Evolutionary conservation across 129 eudicot species (phyloP), one percentile per base, ranked within the genome.

Genomic region (Lactuca saligna): DNA sequence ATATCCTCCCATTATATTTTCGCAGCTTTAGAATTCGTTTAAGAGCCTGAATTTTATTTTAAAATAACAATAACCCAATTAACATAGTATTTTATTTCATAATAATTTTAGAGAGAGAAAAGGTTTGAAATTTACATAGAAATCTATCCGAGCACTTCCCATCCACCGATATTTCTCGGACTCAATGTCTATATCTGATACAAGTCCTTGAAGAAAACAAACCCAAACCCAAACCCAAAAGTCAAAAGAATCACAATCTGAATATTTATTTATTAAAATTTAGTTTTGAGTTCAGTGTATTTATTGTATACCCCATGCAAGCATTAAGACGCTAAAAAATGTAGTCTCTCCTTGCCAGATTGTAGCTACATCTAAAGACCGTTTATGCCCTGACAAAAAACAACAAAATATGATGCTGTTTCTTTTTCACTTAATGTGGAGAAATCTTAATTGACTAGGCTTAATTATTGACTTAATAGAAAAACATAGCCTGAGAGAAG

Each of bases 151-250:
- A 75, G 97, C 95, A 78, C 88, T 80, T 20, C 99, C 99, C 93
- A 93, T 84, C 95, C 97, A 93, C 65, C 97, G 85, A 72, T 85
- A 93, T 61, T 84, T 93, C 83, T 93, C 98, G 5, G 98, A 89
- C 66, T 93, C 98, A 5, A 93, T 93, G 76, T 93, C 97, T 56
- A 89, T 93, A 74, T 93, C 98, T 35, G 97, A 90, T 67, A 93
- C 73, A 37, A 93, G 82, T 63, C 98, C 98, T 93, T 76, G 60
- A 79, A 64, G 25, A 34, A 37, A 16, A 62, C 46, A 50, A 35
- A 59, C 17, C 14, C n/a, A 75, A 60, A 34, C 35, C 3, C 14
- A 25, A 49, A 44, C 9, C 34, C 48, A 44, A n/a, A 56, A 32
- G 61, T 41, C 51, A 42, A 37, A n/a, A 58, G 9, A 4, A 7